phyloP scores from a whole-genome alignment of 2,329 filamentous ascomycete species.

The Diaporthe sp. region DNA sequence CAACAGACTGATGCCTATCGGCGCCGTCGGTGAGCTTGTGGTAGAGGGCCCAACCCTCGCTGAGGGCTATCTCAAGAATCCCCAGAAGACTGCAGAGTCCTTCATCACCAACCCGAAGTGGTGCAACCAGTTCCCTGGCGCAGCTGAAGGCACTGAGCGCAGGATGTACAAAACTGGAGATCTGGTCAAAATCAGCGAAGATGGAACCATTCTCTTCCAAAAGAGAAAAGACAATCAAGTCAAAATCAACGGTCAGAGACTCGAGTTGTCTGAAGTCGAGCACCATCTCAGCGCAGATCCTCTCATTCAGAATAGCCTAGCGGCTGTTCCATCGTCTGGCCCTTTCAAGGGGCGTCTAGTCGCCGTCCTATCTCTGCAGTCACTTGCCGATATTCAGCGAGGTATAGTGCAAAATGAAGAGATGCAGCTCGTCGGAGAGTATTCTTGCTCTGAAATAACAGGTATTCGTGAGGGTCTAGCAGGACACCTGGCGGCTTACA shows the following conservation, averaged over 20 bases:
- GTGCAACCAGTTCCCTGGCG: neutral
- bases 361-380: constrained; percentile 1
- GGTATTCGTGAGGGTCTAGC: neutral
- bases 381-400: neutral
- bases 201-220: constrained; percentile 60
- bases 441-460: neutral
- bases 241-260: constrained; percentile 74
- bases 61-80: constrained; percentile 69
- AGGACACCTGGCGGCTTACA: neutral
- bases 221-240: constrained; percentile 76
- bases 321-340: neutral
- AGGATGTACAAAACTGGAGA: constrained; percentile 67
- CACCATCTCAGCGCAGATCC: constrained; percentile 53
- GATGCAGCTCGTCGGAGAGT: neutral
- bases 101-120: constrained; percentile 57
- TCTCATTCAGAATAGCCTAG: neutral
- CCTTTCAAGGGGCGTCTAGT: constrained; percentile 12
- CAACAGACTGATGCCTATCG: constrained; percentile 57
- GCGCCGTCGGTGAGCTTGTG: constrained; percentile 62
- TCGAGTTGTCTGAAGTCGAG: constrained; percentile 69
- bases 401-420: neutral
- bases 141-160: neutral
- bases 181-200: constrained; percentile 62
- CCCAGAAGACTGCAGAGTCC: constrained; percentile 64
- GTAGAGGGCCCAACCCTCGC: constrained; percentile 71